These are phyloP conservation scores for Boechera retrofracta DNA, from an alignment of 345 rosid genomes.

Conservation along the genomic window DNA sequence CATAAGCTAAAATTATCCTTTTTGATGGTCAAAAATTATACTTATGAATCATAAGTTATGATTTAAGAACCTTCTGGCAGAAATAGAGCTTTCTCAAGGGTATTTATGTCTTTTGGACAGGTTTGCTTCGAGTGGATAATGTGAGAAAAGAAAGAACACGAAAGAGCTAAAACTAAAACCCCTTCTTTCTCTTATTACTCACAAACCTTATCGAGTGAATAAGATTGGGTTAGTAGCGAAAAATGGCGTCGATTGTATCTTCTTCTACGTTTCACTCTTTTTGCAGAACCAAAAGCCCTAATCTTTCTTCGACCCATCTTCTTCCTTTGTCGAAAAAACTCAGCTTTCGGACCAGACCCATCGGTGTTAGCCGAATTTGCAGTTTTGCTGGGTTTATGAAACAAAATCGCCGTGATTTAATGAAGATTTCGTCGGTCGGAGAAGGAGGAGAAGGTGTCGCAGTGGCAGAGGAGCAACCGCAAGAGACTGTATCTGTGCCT, in stretches of 20 bases:
- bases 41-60: not conserved
- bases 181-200: not conserved
- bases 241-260: slow-evolving; percentile 59
- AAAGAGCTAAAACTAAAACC: slow-evolving; percentile 4
- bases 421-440: slow-evolving; percentile 56
- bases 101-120: not conserved
- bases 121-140: slow-evolving; percentile 29
- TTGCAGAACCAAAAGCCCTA: slow-evolving; percentile 26
- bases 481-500: slow-evolving; percentile 72
- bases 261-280: slow-evolving; percentile 47
- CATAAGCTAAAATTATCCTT: not conserved
- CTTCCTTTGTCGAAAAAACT: slow-evolving; percentile 31
- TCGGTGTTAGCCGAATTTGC: slow-evolving; percentile 24
- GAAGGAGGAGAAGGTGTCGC: slow-evolving; percentile 54
- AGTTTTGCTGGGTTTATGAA: slow-evolving; percentile 41
- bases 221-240: slow-evolving; percentile 11
- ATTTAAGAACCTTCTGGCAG: not conserved
- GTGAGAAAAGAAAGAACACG: not conserved
- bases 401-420: slow-evolving; percentile 32
- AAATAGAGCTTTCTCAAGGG: slow-evolving; percentile 3
- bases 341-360: slow-evolving; percentile 44
- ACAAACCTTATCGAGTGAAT: slow-evolving; percentile 36
- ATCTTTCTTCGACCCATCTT: slow-evolving; percentile 42
- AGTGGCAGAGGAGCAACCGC: slow-evolving; percentile 52
- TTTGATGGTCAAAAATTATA: no score